phyloP scores from a whole-genome alignment of 2,329 filamentous ascomycete species.

The Remersonia thermophila region DNA sequence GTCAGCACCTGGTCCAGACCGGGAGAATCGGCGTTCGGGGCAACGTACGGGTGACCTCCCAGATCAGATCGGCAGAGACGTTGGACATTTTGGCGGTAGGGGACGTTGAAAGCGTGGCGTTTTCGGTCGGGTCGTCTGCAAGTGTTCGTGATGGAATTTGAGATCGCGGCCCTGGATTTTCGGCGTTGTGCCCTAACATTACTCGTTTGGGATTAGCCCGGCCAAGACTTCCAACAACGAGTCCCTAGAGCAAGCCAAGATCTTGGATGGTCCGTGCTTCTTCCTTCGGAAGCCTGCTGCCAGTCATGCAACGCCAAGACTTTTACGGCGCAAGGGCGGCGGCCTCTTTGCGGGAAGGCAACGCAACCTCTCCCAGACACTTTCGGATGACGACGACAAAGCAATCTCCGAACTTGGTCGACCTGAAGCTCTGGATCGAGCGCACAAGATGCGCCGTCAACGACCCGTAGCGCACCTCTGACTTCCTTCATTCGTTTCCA shows the following conservation, averaged over 20 bases:
- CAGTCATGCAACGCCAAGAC: too few species aligned
- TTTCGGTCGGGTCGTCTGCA: constrained; percentile 14
- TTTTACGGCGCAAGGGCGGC: too few species aligned
- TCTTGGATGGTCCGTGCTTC: too few species aligned
- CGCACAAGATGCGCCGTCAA: not conserved
- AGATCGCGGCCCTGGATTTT: constrained; percentile 16
- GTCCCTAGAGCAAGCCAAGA: too few species aligned
- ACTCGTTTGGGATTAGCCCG: constrained; percentile 11
- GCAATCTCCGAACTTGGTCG: not conserved
- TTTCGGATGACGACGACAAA: too few species aligned
- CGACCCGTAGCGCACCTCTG: not conserved
- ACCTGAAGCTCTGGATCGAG: not conserved
- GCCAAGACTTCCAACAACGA: not conserved
- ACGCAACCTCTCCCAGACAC: too few species aligned
- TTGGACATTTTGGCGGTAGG: constrained; percentile 49
- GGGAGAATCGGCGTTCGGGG: constrained; percentile 2
- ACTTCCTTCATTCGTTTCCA: not conserved
- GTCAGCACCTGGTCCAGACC: constrained; percentile 12
- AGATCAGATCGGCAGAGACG: constrained; percentile 83
- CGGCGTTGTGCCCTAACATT: constrained; percentile 24
- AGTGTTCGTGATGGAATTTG: constrained; percentile 17
- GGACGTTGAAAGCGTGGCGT: constrained; percentile 13
- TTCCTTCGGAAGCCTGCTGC: too few species aligned
- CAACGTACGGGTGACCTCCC: constrained; percentile 86
- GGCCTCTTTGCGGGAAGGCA: too few species aligned